Evolutionary conservation across 805 yeast genomes (phyloP), one percentile per base, ranked within the genome.

Genomic region (Candida adriatica): DNA sequence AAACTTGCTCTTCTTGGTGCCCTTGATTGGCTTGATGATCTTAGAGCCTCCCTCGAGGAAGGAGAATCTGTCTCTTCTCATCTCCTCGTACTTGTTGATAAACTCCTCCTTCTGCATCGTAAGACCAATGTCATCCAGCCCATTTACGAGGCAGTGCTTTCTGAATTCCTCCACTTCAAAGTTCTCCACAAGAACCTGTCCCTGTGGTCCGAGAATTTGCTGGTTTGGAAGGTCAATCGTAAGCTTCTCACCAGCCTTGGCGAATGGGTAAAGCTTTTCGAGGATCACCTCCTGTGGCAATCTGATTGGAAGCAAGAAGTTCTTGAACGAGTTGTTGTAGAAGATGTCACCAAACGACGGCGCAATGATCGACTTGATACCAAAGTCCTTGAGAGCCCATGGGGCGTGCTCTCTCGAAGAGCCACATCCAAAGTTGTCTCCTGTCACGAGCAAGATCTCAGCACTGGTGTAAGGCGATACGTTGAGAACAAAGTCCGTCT

Each of bases 371-470:
- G 90, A 80, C 60, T 83, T 80, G 60, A 92, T 87, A 61, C 98
- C 98, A 53, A 92, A 92, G 63, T 92, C 98, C 52, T 87, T 88
- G 46, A 92, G 71, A 2, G 98, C 97, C 98, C 98, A 92, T 37
- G 98, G 97, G 20, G 98, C 98, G 54, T 92, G 98, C 62, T 92
- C 98, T 73, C 98, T 85, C 2, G 96, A 88, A 24, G 96, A 88
- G 52, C 98, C 98, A 68, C 98, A 92, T 46, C 98, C 98, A 56
- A 92, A 92, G 69, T 92, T 92, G 56, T 85, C 94, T 58, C 98
- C 98, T 26, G 94, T 77, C 38, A 87, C 95, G 46, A 90, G 80
- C 45, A 92, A 66, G 46, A 90, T 79, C 59, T 82, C 78, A 14
- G 97, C 80, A 16, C 70, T 51, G 45, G 79, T 74, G 69, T 77